A percentile compares a stretch with the other conserved stretches of the same genome.
Conservation (phyloP, 306 rosid genomes). For the Fragaria iinumae region DNA sequence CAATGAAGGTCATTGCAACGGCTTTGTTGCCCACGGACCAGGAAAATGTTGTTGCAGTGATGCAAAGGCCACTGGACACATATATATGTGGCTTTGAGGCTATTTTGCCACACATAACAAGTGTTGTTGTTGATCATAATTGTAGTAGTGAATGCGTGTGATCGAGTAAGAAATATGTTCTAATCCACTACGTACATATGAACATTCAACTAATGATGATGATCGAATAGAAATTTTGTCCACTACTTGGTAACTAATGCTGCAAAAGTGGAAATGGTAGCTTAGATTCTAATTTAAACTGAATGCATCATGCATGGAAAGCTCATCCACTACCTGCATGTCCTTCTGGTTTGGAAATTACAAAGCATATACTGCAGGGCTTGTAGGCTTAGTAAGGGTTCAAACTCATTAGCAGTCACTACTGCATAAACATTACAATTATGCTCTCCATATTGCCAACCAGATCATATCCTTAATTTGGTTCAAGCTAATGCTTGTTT, state of each 20-base stretch:
- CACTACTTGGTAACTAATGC: background rate
- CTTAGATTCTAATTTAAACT: conserved; percentile 32
- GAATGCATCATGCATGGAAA: conserved; percentile 26
- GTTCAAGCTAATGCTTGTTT: conserved; percentile 29
- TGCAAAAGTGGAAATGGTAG: conserved; percentile 18
- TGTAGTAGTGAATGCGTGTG: background rate
- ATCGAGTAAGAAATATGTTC: background rate
- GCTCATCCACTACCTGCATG: conserved; percentile 4
- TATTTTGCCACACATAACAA: too few relatives aligned
- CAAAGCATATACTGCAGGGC: conserved; percentile 35
- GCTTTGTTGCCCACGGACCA: too few relatives aligned
- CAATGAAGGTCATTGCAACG: too few relatives aligned
- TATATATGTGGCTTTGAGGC: too few relatives aligned
- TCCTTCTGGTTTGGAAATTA: conserved; percentile 34
- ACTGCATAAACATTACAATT: conserved; percentile 26
- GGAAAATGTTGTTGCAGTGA: too few relatives aligned
- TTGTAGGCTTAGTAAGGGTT: conserved; percentile 57
- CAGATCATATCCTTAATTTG: conserved; percentile 36
- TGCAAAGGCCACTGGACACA: too few relatives aligned
- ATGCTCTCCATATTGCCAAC: conserved; percentile 60
- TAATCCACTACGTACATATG: background rate
- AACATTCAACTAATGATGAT: background rate
- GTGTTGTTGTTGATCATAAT: too few relatives aligned
- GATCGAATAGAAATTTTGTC: conserved; percentile 25
- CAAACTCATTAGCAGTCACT: conserved; percentile 39